These are phyloP conservation scores for Cantharellus cinnabarinus DNA, from an alignment of 768 basidiomycete species.

Conservation along the genomic window DNA sequence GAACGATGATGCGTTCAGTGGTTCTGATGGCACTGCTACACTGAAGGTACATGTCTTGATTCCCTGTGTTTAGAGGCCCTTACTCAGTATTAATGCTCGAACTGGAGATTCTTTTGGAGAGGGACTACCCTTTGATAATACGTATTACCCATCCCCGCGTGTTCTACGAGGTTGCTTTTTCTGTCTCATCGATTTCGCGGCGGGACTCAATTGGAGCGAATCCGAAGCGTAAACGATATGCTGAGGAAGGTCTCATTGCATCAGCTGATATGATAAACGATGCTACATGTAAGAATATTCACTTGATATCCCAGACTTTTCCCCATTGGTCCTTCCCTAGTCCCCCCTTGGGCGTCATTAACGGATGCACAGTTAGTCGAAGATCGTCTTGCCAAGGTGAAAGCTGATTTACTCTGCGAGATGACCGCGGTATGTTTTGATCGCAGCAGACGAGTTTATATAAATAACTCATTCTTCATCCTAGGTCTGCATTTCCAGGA, in stretches of 20 bases:
- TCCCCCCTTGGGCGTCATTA: conserved; percentile 34
- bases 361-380: conserved; percentile 31
- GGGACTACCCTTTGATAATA: conserved; percentile 23
- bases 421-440: conserved; percentile 32
- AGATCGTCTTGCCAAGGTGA: conserved; percentile 33
- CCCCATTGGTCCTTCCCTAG: conserved; percentile 16
- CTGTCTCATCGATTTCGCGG: conserved; percentile 44
- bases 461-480: neutral
- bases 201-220: conserved; percentile 54
- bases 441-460: neutral
- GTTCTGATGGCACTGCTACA: too few relatives aligned
- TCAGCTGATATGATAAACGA: conserved; percentile 23
- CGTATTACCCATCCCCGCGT: conserved; percentile 49
- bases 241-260: conserved; percentile 29
- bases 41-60: too few relatives aligned
- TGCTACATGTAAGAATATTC: conserved; percentile 20
- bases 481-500: conserved; percentile 45
- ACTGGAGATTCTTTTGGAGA: too few relatives aligned
- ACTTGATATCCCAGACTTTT: neutral
- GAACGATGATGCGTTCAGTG: too few relatives aligned
- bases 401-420: conserved; percentile 54
- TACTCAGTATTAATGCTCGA: too few relatives aligned
- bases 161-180: conserved; percentile 41
- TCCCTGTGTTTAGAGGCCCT: too few relatives aligned
- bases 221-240: conserved; percentile 53